These are phyloP conservation scores for Paracorniculantispora psalliotae DNA, from an alignment of 2,329 filamentous ascomycete species.

Conservation along the genomic window DNA sequence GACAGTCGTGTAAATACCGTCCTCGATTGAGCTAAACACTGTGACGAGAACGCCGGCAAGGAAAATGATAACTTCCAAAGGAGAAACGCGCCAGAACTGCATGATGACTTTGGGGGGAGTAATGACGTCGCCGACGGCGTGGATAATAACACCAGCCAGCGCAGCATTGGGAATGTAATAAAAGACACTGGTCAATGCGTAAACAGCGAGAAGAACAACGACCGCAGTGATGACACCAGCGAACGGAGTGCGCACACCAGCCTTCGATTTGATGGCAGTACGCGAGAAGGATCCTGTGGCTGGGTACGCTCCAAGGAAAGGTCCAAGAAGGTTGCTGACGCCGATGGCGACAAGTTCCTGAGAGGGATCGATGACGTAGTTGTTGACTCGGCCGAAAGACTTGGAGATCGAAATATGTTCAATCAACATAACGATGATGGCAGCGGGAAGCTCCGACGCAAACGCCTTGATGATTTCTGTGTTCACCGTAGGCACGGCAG, in stretches of 20 bases:
- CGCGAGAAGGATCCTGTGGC: constrained; percentile 94
- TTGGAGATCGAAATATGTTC: constrained; percentile 98
- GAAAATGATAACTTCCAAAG: constrained; percentile 86
- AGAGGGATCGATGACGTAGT: constrained; percentile 91
- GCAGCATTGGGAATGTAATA: constrained; percentile 84
- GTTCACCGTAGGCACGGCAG: constrained; percentile 66
- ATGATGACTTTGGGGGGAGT: constrained; percentile 88
- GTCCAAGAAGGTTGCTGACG: constrained; percentile 81
- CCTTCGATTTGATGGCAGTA: constrained; percentile 95
- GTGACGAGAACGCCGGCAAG: constrained; percentile 89
- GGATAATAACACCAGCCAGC: constrained; percentile 86
- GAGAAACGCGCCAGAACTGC: constrained; percentile 91
- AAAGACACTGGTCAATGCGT: constrained; percentile 82
- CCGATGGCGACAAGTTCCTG: constrained; percentile 96
- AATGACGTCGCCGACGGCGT: constrained; percentile 89
- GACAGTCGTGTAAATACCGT: constrained; percentile 87
- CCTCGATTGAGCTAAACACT: constrained; percentile 82
- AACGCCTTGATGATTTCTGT: constrained; percentile 62
- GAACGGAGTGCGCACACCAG: constrained; percentile 86
- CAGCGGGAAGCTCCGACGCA: constrained; percentile 68
- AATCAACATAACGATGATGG: constrained; percentile 89
- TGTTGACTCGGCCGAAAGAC: constrained; percentile 92
- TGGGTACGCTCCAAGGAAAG: constrained; percentile 87
- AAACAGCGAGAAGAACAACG: constrained; percentile 84
- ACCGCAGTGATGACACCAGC: constrained; percentile 83